A percentile compares a stretch with the other conserved stretches of the same genome.
Evolutionary conservation across 164 flowering plant species (phyloP).

Genomic region (grape (Vitis vinifera)): ASM3070453v1 NC_081812.1:3878001-3878500

Average conservation of each 20-base stretch:
- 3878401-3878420: no score
- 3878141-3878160: constrained; percentile 81
- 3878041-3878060: constrained; percentile 49
- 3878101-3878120: constrained; percentile 27
- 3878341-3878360: background rate
- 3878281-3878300: background rate
- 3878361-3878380: no score
- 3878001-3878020: constrained; percentile 74
- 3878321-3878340: background rate
- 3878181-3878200: constrained; percentile 54
- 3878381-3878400: no score
- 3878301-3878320: background rate
- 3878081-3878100: constrained; percentile 6
- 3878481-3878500: no score
- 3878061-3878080: background rate
- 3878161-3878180: constrained; percentile 86
- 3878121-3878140: constrained; percentile 55
- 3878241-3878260: background rate
- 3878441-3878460: no score
- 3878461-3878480: no score
- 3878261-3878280: background rate
- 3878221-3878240: background rate
- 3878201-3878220: background rate
- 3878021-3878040: constrained; percentile 56
- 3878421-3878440: no score